Conservation (phyloP, 2,329 filamentous ascomycete genomes). For the Thermothelomyces thermophilus region DNA sequence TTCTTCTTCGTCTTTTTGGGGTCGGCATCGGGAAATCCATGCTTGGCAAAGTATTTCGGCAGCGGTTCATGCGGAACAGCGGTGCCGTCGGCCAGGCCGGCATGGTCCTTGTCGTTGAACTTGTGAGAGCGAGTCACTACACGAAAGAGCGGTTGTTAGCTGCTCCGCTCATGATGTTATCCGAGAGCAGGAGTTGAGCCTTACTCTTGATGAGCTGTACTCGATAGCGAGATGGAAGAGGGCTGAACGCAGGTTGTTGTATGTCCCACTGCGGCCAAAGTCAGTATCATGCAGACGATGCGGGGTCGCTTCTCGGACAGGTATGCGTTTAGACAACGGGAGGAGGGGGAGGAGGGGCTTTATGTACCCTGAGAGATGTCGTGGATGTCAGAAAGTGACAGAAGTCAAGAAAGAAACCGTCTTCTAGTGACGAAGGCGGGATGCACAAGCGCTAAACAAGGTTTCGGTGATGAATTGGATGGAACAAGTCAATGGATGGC, state of each 20-base stretch:
- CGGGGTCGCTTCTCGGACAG: constrained; percentile 4
- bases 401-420: neutral
- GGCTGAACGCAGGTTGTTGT: neutral
- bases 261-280: constrained; percentile 1
- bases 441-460: neutral
- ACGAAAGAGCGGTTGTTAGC: constrained; percentile 8
- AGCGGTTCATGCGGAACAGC: constrained; percentile 64
- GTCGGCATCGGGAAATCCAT: constrained; percentile 71
- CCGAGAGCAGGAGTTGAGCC: neutral
- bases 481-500: constrained; percentile 6
- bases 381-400: constrained; percentile 2
- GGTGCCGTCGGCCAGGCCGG: constrained; percentile 67
- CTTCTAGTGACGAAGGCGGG: neutral
- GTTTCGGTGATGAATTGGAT: constrained; percentile 8
- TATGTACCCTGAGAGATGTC: neutral
- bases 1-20: constrained; percentile 97
- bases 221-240: neutral
- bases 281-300: constrained; percentile 13
- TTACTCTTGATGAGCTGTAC: constrained; percentile 24
- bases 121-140: constrained; percentile 98
- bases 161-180: constrained; percentile 15
- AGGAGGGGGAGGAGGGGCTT: no score
- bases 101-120: constrained; percentile 87
- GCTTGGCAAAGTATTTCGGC: constrained; percentile 90
- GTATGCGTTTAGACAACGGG: no score